phyloP scores from a whole-genome alignment of 2,329 filamentous ascomycete species.

The Huntiella savannae region DNA sequence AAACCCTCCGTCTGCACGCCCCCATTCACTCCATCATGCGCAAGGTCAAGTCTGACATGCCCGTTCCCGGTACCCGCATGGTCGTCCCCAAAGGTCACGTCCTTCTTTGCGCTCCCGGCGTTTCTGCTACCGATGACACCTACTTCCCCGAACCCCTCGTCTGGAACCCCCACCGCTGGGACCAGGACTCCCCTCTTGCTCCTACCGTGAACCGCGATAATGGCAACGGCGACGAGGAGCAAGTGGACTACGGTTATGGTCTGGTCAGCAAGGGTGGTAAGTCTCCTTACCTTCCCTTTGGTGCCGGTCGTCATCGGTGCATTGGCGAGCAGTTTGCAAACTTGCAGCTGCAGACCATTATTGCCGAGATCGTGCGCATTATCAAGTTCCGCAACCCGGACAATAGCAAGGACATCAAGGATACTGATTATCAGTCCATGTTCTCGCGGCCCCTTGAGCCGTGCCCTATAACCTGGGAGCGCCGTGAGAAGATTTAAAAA shows the following conservation, averaged over 20 bases:
- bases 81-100: constrained; percentile 64
- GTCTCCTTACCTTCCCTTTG: constrained; percentile 85
- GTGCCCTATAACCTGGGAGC: constrained; percentile 58
- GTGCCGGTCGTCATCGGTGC: constrained; percentile 79
- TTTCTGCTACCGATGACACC: constrained; percentile 49
- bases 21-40: constrained; percentile 93
- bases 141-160: constrained; percentile 66
- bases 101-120: constrained; percentile 69
- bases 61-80: constrained; percentile 63
- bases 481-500: constrained; percentile 22
- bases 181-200: constrained; percentile 39
- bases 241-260: constrained; percentile 86
- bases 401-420: constrained; percentile 49
- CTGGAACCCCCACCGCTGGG: constrained; percentile 91
- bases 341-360: constrained; percentile 73
- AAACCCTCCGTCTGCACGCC: constrained; percentile 76
- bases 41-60: constrained; percentile 75
- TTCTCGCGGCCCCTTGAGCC: constrained; percentile 58
- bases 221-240: constrained; percentile 46
- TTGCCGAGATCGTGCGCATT: constrained; percentile 53
- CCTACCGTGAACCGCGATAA: constrained; percentile 26
- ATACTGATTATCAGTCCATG: constrained; percentile 48
- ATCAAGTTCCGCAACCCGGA: constrained; percentile 66
- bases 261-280: constrained; percentile 77
- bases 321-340: constrained; percentile 97